These are phyloP conservation scores for Sideroxylon spinosum DNA, from an alignment of 179 eudicot species.

Conservation along the genomic window DNA sequence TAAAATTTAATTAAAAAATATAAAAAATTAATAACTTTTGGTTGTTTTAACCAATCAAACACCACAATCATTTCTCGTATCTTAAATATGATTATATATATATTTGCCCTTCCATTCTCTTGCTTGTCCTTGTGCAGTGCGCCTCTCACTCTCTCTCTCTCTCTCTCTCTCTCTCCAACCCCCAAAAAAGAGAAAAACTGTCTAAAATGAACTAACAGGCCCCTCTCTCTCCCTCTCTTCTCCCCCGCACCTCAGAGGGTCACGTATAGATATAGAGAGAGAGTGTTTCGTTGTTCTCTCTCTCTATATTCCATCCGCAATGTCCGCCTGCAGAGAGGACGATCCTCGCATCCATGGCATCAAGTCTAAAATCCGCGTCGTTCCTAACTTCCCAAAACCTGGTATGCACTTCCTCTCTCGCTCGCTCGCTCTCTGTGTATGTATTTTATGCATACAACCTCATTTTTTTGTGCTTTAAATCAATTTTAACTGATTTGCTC, in stretches of 20 bases:
- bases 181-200: neutral
- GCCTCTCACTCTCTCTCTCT: slow-evolving; percentile 10
- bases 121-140: slow-evolving; percentile 10
- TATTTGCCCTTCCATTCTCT: neutral
- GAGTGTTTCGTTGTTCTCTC: neutral
- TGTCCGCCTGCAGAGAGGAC: slow-evolving; percentile 42
- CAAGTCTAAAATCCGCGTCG: slow-evolving; percentile 47
- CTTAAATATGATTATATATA: too few species aligned
- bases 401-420: slow-evolving; percentile 24
- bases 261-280: too few species aligned
- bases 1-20: too few species aligned
- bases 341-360: slow-evolving; percentile 53
- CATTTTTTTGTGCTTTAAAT: neutral
- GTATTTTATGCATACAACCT: neutral
- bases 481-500: neutral
- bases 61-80: too few species aligned
- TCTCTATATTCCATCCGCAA: slow-evolving; percentile 25
- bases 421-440: neutral
- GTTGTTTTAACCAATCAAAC: too few species aligned
- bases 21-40: too few species aligned
- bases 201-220: too few species aligned
- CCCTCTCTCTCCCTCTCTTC: too few species aligned
- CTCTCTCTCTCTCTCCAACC: slow-evolving; percentile 5
- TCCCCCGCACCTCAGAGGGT: too few species aligned
- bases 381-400: slow-evolving; percentile 64